A percentile compares a stretch with the other conserved stretches of the same genome.
phyloP scores from a whole-genome alignment of 495 filamentous ascomycete species.

The Acidiella bohemica region DNA sequence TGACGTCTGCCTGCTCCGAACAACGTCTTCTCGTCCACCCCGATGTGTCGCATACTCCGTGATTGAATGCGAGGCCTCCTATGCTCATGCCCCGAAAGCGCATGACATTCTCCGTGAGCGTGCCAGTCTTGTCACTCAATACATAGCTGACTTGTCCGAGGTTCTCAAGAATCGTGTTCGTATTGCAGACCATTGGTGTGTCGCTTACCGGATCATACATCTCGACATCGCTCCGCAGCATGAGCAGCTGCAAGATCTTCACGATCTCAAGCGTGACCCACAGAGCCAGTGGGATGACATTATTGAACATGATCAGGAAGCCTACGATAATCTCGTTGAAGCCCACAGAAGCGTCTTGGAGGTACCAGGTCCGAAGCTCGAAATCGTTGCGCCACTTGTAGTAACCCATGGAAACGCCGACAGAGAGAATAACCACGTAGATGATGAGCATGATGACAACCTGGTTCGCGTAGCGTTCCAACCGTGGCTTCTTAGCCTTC shows the following conservation, averaged over 20 bases:
- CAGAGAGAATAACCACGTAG: slow-evolving; percentile 63
- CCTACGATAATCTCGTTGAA: slow-evolving; percentile 70
- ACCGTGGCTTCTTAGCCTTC: slow-evolving; percentile 73
- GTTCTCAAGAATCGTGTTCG: slow-evolving; percentile 91
- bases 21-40: no score
- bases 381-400: slow-evolving; percentile 54
- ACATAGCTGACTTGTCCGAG: slow-evolving; percentile 73
- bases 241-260: slow-evolving; percentile 76
- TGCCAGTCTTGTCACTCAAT: slow-evolving; percentile 91
- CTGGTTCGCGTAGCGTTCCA: slow-evolving; percentile 71
- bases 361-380: slow-evolving; percentile 63
- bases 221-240: slow-evolving; percentile 61
- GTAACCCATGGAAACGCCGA: slow-evolving; percentile 75
- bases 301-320: slow-evolving; percentile 91
- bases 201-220: slow-evolving; percentile 83
- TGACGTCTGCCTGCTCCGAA: slow-evolving; percentile 38
- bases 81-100: slow-evolving; percentile 74
- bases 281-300: slow-evolving; percentile 83
- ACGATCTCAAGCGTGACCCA: slow-evolving; percentile 95
- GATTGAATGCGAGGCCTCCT: slow-evolving; percentile 77
- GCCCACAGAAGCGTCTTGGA: slow-evolving; percentile 49
- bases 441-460: slow-evolving; percentile 75
- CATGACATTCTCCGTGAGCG: slow-evolving; percentile 85
- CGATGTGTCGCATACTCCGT: slow-evolving; percentile 25
- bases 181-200: slow-evolving; percentile 77